Conservation (phyloP, 345 rosid genomes). For the Zanthoxylum bungeanum region DNA sequence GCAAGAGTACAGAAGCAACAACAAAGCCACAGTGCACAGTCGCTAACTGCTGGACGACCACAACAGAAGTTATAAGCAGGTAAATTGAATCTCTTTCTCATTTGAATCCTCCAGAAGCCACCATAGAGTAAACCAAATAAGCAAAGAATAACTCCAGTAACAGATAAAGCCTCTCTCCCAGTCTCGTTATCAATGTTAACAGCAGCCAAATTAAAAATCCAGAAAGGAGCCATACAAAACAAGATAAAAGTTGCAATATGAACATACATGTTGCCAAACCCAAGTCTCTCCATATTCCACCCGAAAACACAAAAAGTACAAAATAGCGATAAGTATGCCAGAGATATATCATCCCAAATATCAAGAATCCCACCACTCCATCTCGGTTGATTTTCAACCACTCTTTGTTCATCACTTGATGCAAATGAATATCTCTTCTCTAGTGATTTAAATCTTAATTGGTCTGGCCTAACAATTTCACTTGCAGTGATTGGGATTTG, state of each 20-base stretch:
- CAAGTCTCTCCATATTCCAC: constrained; percentile 97
- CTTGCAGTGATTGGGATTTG: constrained; percentile 29
- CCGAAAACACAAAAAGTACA: constrained; percentile 91
- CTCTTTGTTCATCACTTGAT: constrained; percentile 31
- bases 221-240: constrained; percentile 89
- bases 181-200: constrained; percentile 62
- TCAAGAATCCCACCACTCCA: constrained; percentile 94
- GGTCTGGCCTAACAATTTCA: constrained; percentile 29
- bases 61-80: constrained; percentile 77
- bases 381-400: constrained; percentile 45
- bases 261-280: constrained; percentile 95
- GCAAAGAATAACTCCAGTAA: constrained; percentile 77
- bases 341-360: constrained; percentile 82
- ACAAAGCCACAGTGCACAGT: constrained; percentile 76
- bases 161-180: constrained; percentile 56
- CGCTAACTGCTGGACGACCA: constrained; percentile 48
- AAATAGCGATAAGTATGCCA: constrained; percentile 79
- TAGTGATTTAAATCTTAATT: constrained; percentile 24
- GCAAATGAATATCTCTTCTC: constrained; percentile 79
- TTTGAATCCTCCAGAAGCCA: constrained; percentile 97
- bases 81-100: constrained; percentile 77
- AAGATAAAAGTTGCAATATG: constrained; percentile 84
- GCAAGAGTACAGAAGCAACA: constrained; percentile 96
- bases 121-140: constrained; percentile 81
- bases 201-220: constrained; percentile 89